Evolutionary conservation across 164 flowering plant genomes (phyloP).

Genomic region (Piper longum): DNA sequence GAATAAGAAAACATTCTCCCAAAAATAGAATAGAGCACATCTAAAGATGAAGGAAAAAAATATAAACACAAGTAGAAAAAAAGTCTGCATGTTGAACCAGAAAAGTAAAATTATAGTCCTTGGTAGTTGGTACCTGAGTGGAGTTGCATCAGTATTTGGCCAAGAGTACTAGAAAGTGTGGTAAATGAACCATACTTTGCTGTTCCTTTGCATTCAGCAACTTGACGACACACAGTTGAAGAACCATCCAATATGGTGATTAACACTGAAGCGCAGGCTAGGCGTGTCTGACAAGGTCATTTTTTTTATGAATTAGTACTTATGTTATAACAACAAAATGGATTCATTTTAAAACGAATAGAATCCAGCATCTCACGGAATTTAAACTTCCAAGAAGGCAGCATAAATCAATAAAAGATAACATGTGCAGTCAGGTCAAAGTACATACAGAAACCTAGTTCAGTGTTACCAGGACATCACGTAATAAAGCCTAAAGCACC

Average conservation of each 20-base stretch:
- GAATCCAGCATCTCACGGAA: not conserved
- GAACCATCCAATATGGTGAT: slow-evolving; percentile 70
- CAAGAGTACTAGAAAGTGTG: slow-evolving; percentile 74
- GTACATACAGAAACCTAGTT: too few relatives aligned
- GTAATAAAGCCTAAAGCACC: too few relatives aligned
- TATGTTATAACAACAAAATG: not conserved
- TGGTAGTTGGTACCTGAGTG: slow-evolving; percentile 43
- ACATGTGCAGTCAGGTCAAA: too few relatives aligned
- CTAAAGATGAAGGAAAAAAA: not conserved
- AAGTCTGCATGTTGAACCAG: not conserved
- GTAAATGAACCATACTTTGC: slow-evolving; percentile 65
- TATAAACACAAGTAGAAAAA: not conserved
- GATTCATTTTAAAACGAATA: slow-evolving; percentile 1
- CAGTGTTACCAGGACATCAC: too few relatives aligned
- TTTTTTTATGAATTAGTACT: too few relatives aligned
- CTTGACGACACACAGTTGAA: slow-evolving; percentile 61
- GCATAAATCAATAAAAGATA: not conserved
- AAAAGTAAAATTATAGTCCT: not conserved
- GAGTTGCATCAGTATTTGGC: slow-evolving; percentile 83
- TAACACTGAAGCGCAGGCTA: slow-evolving; percentile 62
- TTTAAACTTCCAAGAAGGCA: not conserved
- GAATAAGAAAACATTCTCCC: not conserved
- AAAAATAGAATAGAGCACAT: not conserved
- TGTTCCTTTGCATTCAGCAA: slow-evolving; percentile 76
- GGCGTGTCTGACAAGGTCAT: slow-evolving; percentile 31